Conservation (phyloP, 805 yeast species). For the Wickerhamomyces kurtzmanii region DNA sequence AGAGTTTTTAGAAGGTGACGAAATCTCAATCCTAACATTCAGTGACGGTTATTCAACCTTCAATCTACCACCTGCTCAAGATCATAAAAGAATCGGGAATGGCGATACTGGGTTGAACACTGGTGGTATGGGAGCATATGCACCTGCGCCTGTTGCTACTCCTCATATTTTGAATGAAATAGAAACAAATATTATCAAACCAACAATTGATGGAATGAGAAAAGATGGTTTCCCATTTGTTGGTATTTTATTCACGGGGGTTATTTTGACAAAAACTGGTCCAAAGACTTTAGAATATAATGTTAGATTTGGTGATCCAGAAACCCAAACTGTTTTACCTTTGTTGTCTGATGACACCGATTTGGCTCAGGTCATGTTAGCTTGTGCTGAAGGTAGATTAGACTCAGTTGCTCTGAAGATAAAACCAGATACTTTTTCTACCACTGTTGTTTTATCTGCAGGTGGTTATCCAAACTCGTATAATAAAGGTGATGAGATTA, state of each 20-base stretch:
- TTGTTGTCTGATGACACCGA: constrained; percentile 78
- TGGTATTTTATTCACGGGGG: constrained; percentile 92
- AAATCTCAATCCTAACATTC: constrained; percentile 83
- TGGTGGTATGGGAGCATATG: constrained; percentile 99
- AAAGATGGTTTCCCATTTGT: constrained; percentile 91
- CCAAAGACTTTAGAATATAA: constrained; percentile 96
- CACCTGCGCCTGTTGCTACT: constrained; percentile 96
- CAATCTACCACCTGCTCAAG: constrained; percentile 96
- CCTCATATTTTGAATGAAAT: constrained; percentile 61
- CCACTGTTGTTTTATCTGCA: constrained; percentile 94
- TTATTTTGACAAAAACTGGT: constrained; percentile 79
- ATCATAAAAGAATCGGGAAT: constrained; percentile 91
- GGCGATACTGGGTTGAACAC: constrained; percentile 93
- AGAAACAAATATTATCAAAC: constrained; percentile 68
- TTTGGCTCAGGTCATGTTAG: constrained; percentile 84
- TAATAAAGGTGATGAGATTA: constrained; percentile 77
- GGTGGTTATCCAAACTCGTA: constrained; percentile 94
- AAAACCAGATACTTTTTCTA: constrained; percentile 52
- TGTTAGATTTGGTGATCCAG: constrained; percentile 99
- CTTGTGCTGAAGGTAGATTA: constrained; percentile 88
- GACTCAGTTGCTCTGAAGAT: constrained; percentile 65
- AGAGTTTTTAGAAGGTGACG: constrained; percentile 95
- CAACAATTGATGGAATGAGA: constrained; percentile 95
- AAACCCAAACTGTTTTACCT: constrained; percentile 93
- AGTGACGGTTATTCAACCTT: constrained; percentile 89